Conservation (phyloP, 2,329 filamentous ascomycete species). For the Colletotrichum tanaceti region DNA sequence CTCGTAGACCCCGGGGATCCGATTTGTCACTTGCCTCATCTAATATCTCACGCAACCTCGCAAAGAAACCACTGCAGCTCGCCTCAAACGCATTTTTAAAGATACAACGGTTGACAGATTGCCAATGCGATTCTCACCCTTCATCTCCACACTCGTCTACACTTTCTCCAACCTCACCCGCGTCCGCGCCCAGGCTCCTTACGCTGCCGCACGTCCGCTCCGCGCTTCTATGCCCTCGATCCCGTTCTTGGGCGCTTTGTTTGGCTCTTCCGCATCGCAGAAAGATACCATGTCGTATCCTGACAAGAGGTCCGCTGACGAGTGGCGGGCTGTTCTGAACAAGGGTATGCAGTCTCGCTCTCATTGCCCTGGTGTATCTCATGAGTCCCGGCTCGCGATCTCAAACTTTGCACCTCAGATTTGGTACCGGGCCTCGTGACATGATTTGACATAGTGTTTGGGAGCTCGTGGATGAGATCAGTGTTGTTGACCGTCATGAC, state of each 20-base stretch:
- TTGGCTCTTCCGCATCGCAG: constrained; percentile 70
- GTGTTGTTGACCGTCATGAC: constrained; percentile 27
- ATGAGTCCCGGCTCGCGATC: neutral
- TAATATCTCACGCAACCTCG: neutral
- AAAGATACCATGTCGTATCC: constrained; percentile 77
- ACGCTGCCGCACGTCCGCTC: constrained; percentile 42
- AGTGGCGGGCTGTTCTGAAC: constrained; percentile 90
- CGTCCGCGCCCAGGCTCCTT: constrained; percentile 43
- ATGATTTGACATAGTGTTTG: neutral
- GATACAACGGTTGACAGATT: neutral
- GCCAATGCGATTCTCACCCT: constrained; percentile 62
- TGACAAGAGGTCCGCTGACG: constrained; percentile 81
- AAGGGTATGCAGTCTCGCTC: constrained; percentile 51
- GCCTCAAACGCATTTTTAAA: neutral
- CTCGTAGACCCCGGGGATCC: constrained; percentile 19
- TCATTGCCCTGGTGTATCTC: neutral
- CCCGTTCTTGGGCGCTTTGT: constrained; percentile 82
- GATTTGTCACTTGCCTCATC: constrained; percentile 36
- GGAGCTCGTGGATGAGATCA: neutral
- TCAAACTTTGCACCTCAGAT: neutral
- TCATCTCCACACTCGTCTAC: constrained; percentile 61
- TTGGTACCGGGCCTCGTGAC: neutral
- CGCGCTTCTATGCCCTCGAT: constrained; percentile 78
- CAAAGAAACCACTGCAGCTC: neutral
- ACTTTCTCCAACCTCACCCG: constrained; percentile 60